These are phyloP conservation scores for Moesziomyces parantarcticus DNA, from an alignment of 1,284 basidiomycete genomes.

Conservation along the genomic window DNA sequence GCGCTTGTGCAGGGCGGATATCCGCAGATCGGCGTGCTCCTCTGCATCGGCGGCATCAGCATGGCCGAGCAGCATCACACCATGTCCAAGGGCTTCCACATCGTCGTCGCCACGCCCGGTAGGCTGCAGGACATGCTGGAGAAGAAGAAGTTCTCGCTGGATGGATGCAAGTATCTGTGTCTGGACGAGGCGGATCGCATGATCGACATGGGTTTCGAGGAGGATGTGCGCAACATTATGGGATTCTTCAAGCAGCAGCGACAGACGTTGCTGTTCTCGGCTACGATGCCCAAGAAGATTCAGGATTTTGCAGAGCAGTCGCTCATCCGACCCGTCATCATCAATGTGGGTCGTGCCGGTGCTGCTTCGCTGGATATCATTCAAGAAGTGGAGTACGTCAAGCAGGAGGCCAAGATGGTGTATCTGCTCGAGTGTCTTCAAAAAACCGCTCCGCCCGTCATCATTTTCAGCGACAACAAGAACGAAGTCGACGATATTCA, in stretches of 20 bases:
- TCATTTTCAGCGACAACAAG: slow-evolving; percentile 98
- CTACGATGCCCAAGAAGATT: slow-evolving; percentile 98
- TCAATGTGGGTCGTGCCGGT: slow-evolving; percentile 97
- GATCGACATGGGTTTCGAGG: slow-evolving; percentile 99
- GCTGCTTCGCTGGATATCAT: slow-evolving; percentile 96
- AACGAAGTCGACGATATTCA: slow-evolving; percentile 99
- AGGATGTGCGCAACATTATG: slow-evolving; percentile 98
- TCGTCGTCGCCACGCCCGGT: slow-evolving; percentile 83
- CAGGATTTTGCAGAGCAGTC: slow-evolving; percentile 98
- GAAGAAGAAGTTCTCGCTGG: slow-evolving; percentile 89
- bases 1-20: slow-evolving; percentile 85
- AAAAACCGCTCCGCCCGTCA: slow-evolving; percentile 97
- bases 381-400: slow-evolving; percentile 98
- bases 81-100: slow-evolving; percentile 88
- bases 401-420: slow-evolving; percentile 99
- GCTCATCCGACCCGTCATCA: slow-evolving; percentile 88
- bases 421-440: slow-evolving; percentile 96
- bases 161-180: slow-evolving; percentile 83
- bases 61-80: slow-evolving; percentile 96
- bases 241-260: slow-evolving; percentile 96
- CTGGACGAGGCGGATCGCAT: slow-evolving; percentile 99
- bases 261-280: slow-evolving; percentile 95
- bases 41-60: slow-evolving; percentile 97
- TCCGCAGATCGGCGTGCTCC: slow-evolving; percentile 77
- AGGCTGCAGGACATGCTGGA: slow-evolving; percentile 75